phyloP scores from a whole-genome alignment of 768 basidiomycete genomes.

The Rhodosporidiobolus odoratus region DNA sequence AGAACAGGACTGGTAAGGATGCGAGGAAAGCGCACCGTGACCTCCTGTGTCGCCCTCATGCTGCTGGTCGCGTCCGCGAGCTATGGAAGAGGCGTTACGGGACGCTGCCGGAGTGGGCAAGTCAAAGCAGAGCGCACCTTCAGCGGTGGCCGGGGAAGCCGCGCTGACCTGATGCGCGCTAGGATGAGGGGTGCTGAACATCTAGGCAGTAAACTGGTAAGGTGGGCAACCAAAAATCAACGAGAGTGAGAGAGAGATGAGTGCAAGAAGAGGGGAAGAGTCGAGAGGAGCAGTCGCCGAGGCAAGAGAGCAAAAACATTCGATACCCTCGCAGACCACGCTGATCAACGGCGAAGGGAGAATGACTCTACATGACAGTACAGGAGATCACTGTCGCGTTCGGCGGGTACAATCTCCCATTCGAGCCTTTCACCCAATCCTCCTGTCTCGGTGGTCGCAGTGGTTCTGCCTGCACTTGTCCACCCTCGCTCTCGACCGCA shows the following conservation, averaged over 20 bases:
- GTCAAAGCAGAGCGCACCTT: no score
- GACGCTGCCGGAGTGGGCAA: no score
- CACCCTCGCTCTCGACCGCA: background rate
- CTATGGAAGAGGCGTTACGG: no score
- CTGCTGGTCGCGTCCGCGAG: no score
- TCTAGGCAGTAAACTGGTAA: background rate
- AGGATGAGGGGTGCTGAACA: background rate
- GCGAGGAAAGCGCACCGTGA: no score
- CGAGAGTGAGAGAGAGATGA: background rate
- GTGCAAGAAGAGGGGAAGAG: background rate
- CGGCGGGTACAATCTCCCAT: background rate
- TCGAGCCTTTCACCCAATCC: background rate
- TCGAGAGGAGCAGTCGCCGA: background rate
- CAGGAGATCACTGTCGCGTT: background rate
- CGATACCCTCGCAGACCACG: no score
- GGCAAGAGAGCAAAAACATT: background rate
- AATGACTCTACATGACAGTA: background rate
- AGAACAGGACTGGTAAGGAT: no score
- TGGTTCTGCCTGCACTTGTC: background rate
- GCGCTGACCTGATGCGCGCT: background rate
- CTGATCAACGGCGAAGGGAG: background rate
- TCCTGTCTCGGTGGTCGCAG: background rate
- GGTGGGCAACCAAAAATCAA: background rate
- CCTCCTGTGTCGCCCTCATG: no score
- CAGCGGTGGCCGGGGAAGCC: no score